Percentiles rank a stretch among this genome's conserved stretches.
phyloP scores from a whole-genome alignment of 2,329 filamentous ascomycete species.

The Nothophoma quercina region DNA sequence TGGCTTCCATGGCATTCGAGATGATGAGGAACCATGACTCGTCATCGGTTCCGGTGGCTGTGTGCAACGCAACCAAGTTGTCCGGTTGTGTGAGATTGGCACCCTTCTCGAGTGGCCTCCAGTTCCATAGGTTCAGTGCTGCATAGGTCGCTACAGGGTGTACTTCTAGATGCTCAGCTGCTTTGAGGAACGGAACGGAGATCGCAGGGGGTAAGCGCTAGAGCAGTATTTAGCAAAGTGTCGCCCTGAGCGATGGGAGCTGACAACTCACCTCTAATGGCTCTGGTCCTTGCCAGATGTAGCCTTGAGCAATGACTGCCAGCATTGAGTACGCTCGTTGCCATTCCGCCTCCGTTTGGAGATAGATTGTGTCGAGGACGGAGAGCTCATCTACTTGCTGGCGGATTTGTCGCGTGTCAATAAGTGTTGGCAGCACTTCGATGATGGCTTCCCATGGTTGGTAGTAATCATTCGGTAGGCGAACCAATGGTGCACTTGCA shows the following conservation, averaged over 20 bases:
- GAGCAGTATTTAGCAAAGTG: constrained; percentile 16
- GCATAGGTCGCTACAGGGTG: constrained; percentile 46
- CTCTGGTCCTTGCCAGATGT: constrained; percentile 78
- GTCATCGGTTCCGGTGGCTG: constrained; percentile 44
- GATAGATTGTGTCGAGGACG: constrained; percentile 74
- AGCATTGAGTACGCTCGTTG: constrained; percentile 77
- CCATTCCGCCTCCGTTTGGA: constrained; percentile 84
- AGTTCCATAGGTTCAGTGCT: constrained; percentile 47
- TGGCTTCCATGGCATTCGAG: constrained; percentile 61
- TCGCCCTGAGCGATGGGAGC: background rate
- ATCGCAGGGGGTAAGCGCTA: constrained; percentile 43
- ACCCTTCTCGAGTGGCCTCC: constrained; percentile 27
- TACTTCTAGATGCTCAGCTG: constrained; percentile 43
- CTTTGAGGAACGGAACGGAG: constrained; percentile 38
- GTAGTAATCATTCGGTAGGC: constrained; percentile 83
- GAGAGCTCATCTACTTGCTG: constrained; percentile 76
- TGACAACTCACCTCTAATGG: constrained; percentile 67
- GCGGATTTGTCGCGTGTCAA: constrained; percentile 77
- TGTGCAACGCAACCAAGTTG: constrained; percentile 39
- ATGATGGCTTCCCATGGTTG: constrained; percentile 85
- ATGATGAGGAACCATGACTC: constrained; percentile 59
- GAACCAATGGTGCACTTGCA: constrained; percentile 72
- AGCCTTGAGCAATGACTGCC: constrained; percentile 75
- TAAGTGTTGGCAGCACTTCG: constrained; percentile 76
- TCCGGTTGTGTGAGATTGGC: constrained; percentile 39